Evolutionary conservation across 1,284 basidiomycete species (phyloP), one percentile per base, ranked within the genome.

Genomic region (Malassezia sympodialis): DNA sequence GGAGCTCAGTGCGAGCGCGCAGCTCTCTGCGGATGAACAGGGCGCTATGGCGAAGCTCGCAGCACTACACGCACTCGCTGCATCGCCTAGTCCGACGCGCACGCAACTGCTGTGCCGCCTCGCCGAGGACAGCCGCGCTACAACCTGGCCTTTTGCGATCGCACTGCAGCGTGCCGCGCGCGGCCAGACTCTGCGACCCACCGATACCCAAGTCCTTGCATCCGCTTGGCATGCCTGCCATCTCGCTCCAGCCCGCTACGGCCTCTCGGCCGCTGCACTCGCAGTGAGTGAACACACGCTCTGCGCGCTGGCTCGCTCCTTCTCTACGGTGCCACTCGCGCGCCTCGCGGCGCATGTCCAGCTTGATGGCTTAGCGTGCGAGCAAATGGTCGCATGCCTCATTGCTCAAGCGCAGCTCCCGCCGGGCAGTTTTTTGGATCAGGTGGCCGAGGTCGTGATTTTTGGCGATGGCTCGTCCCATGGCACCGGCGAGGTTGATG

Each of bases 261-360:
- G 81, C 15, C 37, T 39, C 98, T 28, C 93, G 96, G 75, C 82
- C 2, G 37, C 37, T 4, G 37, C 37, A 11, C 37, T 90, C 47
- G 94, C 94, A 2, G 88, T 99, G 44, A 88, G 96, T 83, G 93
- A 98, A 74, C 94, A 99, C 77, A 99, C 98, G 74, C 79, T 98
- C 15, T 82, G 94, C 56, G 89, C 91, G 10, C 90, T 89, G 68
- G 93, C 89, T 1, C 88, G 90, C 72, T 64, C 70, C 10, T 70
- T 70, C 35, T n/a, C 39, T 0, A 14, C 26, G 24, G 34, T 49
- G 17, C 32, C 46, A 17, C 8, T 55, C 17, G 15, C 14, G 30
- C 24, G 53, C 35, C 41, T 55, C 21, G 40, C 53, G 8, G 35
- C 30, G 24, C 47, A 49, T 8, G 21, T 30, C 0, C 11, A 26